Conservation (phyloP, 768 basidiomycete genomes). For the Amanita phalloides region DNA sequence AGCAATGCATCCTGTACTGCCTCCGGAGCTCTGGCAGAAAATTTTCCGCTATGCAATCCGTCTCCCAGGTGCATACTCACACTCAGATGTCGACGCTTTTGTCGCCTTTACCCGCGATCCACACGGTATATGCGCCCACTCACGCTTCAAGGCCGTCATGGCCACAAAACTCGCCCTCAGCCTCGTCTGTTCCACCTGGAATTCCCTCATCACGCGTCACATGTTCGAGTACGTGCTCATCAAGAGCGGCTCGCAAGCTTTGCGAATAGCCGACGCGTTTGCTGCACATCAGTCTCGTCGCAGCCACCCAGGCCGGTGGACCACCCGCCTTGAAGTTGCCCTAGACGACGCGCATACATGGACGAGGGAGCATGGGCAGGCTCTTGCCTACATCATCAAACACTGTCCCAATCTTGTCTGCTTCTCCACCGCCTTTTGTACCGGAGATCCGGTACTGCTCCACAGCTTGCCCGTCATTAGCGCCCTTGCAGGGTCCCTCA, state of each 20-base stretch:
- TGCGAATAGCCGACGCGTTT: constrained; percentile 10
- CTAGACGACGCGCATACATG: constrained; percentile 14
- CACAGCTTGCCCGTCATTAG: constrained; percentile 4
- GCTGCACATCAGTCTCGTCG: not conserved
- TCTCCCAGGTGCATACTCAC: constrained; percentile 15
- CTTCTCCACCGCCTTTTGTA: constrained; percentile 15
- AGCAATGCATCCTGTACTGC: constrained; percentile 7
- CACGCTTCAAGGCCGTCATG: constrained; percentile 12
- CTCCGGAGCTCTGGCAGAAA: constrained; percentile 17
- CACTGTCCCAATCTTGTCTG: constrained; percentile 15
- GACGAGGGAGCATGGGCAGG: constrained; percentile 10
- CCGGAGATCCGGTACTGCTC: constrained; percentile 8
- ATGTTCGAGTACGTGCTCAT: constrained; percentile 15
- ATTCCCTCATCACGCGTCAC: constrained; percentile 8
- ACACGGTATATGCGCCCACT: constrained; percentile 12
- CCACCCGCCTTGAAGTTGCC: constrained; percentile 15
- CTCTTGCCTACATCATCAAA: constrained; percentile 13
- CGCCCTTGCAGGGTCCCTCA: constrained; percentile 5
- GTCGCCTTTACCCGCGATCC: constrained; percentile 15
- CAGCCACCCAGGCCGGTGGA: constrained; percentile 8
- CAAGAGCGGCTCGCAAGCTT: constrained; percentile 12
- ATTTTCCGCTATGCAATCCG: constrained; percentile 14
- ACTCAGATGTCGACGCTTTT: constrained; percentile 13
- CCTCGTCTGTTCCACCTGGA: constrained; percentile 14
- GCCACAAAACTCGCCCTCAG: constrained; percentile 12